Evolutionary conservation across 805 yeast species (phyloP), one percentile per base, ranked within the genome.

Genomic region (Hanseniaspora lachancei): DNA sequence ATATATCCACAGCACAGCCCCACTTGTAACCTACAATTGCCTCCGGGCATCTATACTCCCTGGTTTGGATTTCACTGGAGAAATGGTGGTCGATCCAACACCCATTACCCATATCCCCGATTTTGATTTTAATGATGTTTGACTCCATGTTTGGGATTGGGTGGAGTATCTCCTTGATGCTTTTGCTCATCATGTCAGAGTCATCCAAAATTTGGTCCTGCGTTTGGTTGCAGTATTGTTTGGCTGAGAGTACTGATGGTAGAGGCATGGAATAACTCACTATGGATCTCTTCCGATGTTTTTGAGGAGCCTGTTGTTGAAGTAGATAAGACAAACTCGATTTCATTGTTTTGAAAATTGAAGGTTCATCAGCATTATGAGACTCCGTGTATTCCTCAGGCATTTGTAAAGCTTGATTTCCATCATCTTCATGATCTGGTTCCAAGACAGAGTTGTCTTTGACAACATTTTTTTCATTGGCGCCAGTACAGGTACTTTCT

Each of bases 1-100:
- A 93, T 49, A 91, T 77, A 69, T 93, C 98, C 1, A 95, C 83
- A 55, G 91, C 81, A 53, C 95, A 89, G 0, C 98, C 98, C 98
- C 98, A 93, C 35, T 78, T 74, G 10, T 85, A 78, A 0, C 95
- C 93, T 20, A 85, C 63, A 16, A 86, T 68, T 5, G 84, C 86
- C 64, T 91, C 98, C 1, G 97, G 97, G 0, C 96, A 79, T 47
- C 98, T 75, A 68, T 89, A 89, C 67, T 89, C 96, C 47, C 97
- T 75, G 1, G 97, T 89, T 69, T 89, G 96, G 59, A 89, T 86
- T 60, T 87, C 89, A 67, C 87, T 80, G 5, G 96, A 86, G 68
- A 84, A 87, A 66, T 89, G 96, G 51, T 78, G 78, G 64, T 80
- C 77, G 5, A 77, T 74, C 81, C 87, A 86, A 60, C 96, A 87